Evolutionary conservation across 805 yeast species (phyloP).

Genomic region (Saccharomycopsis oosterbeekiorum): DNA sequence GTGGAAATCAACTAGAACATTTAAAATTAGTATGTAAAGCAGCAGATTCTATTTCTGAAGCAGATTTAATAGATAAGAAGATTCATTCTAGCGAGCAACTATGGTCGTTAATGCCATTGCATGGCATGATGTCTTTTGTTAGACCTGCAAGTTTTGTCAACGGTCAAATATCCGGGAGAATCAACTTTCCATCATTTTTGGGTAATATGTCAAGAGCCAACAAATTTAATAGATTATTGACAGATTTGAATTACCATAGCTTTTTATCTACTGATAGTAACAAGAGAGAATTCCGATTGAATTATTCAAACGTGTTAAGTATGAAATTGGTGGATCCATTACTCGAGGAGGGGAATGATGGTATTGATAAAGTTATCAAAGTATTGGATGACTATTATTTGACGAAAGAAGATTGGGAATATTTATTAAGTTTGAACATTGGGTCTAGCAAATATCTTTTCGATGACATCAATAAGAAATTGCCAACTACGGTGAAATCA

Average conservation of each 20-base stretch:
- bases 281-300: slow-evolving; percentile 62
- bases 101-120: slow-evolving; percentile 89
- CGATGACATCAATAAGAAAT: slow-evolving; percentile 43
- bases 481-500: slow-evolving; percentile 71
- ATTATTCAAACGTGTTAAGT: slow-evolving; percentile 59
- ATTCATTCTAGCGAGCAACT: slow-evolving; percentile 89
- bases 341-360: slow-evolving; percentile 44
- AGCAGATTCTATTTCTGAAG: slow-evolving; percentile 76
- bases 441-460: slow-evolving; percentile 38
- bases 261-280: slow-evolving; percentile 72
- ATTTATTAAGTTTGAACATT: slow-evolving; percentile 70
- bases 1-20: slow-evolving; percentile 37
- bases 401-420: slow-evolving; percentile 90
- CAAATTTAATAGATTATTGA: slow-evolving; percentile 69
- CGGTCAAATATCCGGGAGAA: slow-evolving; percentile 60
- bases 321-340: slow-evolving; percentile 52
- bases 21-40: slow-evolving; percentile 63
- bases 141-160: slow-evolving; percentile 66
- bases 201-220: slow-evolving; percentile 83
- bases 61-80: slow-evolving; percentile 70
- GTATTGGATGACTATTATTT: slow-evolving; percentile 77
- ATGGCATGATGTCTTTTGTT: slow-evolving; percentile 78
- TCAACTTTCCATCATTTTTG: slow-evolving; percentile 75
- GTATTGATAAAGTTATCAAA: slow-evolving; percentile 55
- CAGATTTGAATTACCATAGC: slow-evolving; percentile 82